phyloP scores from a whole-genome alignment of 345 rosid species.

The Salix koriyanagi region DNA sequence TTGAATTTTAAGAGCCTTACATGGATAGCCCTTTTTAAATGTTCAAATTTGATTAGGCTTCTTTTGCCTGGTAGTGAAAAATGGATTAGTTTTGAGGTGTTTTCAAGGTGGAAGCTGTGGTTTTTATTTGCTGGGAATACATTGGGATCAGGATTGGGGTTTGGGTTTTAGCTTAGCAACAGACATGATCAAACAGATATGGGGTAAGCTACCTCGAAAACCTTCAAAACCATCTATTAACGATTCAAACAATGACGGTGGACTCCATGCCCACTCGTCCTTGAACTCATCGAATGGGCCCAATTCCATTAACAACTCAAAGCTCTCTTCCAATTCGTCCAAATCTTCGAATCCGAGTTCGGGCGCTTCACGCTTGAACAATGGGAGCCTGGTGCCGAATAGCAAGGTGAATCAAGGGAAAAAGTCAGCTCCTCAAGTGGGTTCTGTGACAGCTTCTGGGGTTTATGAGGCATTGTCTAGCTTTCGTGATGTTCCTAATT shows the following conservation, averaged over 20 bases:
- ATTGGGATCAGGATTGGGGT: slow-evolving; percentile 11
- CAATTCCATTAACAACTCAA: slow-evolving; percentile 35
- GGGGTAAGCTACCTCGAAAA: slow-evolving; percentile 67
- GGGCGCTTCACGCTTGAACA: slow-evolving; percentile 35
- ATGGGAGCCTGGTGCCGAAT: slow-evolving; percentile 36
- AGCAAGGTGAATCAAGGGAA: slow-evolving; percentile 44
- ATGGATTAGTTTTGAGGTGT: slow-evolving; percentile 18
- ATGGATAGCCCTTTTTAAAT: slow-evolving; percentile 3
- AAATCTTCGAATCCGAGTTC: slow-evolving; percentile 34
- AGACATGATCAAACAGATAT: slow-evolving; percentile 76
- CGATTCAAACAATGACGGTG: slow-evolving; percentile 49
- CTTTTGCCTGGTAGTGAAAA: background rate
- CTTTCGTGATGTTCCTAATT: slow-evolving; percentile 58
- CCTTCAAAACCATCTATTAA: slow-evolving; percentile 55
- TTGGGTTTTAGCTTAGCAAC: slow-evolving; percentile 8
- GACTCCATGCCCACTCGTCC: slow-evolving; percentile 32
- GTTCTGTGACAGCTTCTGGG: slow-evolving; percentile 31
- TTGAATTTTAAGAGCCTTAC: background rate
- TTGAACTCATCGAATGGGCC: slow-evolving; percentile 37
- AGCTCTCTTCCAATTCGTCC: slow-evolving; percentile 30
- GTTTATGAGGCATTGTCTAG: slow-evolving; percentile 61
- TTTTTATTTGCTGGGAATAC: slow-evolving; percentile 3
- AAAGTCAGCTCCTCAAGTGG: slow-evolving; percentile 35
- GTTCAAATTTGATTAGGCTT: background rate
- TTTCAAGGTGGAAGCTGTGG: slow-evolving; percentile 13